Evolutionary conservation across 78 protist species (phyloP).

Genomic region (slime mould (Dictyostelium discoideum)): DNA sequence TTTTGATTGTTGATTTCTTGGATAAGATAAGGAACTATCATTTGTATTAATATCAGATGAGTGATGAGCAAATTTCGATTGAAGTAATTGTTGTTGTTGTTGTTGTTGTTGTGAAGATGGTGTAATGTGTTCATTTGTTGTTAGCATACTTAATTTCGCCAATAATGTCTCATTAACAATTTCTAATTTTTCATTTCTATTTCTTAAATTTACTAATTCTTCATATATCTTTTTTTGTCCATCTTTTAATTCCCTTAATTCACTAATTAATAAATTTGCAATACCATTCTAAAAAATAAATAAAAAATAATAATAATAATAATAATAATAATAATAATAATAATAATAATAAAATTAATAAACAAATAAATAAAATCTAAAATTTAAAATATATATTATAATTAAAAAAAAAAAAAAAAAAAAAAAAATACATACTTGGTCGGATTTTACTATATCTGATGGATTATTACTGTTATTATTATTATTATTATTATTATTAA

Average conservation of each 20-base stretch:
- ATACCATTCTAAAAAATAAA: background rate
- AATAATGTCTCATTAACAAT: constrained; percentile 44
- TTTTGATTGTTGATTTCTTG: constrained; percentile 12
- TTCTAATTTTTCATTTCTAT: constrained; percentile 53
- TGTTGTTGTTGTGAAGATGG: background rate
- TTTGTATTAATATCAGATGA: background rate
- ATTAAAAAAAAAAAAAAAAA: background rate
- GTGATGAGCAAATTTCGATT: background rate
- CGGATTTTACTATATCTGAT: background rate
- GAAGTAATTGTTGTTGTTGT: background rate
- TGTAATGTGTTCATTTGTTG: background rate
- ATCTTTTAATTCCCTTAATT: constrained; percentile 65
- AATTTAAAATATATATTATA: too few species aligned
- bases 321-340: too few species aligned
- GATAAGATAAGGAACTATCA: constrained; percentile 25
- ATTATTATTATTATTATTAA: background rate
- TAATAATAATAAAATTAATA: too few species aligned
- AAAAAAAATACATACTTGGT: background rate
- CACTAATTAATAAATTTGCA: constrained; percentile 53
- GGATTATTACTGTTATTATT: background rate
- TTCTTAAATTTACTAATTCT: constrained; percentile 11
- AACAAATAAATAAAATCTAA: too few species aligned
- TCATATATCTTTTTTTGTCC: constrained; percentile 78
- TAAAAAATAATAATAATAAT: background rate
- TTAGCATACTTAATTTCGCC: constrained; percentile 19